A percentile compares a stretch with the other conserved stretches of the same genome.
Conservation (phyloP, 176 grass and related monocot genomes). For the Carex pumila region DNA sequence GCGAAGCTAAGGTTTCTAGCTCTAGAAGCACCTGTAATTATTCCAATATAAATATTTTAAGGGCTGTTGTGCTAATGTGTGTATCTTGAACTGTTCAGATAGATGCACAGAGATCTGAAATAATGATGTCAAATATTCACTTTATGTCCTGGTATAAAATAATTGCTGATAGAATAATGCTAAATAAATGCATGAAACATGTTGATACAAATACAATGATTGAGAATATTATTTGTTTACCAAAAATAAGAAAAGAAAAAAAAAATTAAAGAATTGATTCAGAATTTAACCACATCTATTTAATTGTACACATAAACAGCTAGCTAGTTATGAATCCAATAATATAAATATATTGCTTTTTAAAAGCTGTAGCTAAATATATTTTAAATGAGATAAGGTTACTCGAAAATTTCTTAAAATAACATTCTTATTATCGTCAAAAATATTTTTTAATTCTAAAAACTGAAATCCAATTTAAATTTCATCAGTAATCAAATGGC, state of each 20-base stretch:
- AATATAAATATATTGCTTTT: background rate
- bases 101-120: background rate
- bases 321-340: background rate
- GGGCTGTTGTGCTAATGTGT: background rate
- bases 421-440: background rate
- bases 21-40: background rate
- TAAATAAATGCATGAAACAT: background rate
- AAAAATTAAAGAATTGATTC: background rate
- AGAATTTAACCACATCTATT: background rate
- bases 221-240: background rate
- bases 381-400: background rate
- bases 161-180: background rate
- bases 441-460: background rate
- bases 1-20: background rate
- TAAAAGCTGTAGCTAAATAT: background rate
- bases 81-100: background rate
- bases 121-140: background rate
- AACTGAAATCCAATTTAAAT: background rate
- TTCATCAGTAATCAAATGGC: background rate
- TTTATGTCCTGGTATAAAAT: background rate
- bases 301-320: background rate
- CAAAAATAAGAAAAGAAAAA: background rate
- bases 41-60: background rate
- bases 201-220: background rate
- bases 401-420: background rate